phyloP scores from a whole-genome alignment of 2,329 filamentous ascomycete species.

The Aspergillus candidus region DNA sequence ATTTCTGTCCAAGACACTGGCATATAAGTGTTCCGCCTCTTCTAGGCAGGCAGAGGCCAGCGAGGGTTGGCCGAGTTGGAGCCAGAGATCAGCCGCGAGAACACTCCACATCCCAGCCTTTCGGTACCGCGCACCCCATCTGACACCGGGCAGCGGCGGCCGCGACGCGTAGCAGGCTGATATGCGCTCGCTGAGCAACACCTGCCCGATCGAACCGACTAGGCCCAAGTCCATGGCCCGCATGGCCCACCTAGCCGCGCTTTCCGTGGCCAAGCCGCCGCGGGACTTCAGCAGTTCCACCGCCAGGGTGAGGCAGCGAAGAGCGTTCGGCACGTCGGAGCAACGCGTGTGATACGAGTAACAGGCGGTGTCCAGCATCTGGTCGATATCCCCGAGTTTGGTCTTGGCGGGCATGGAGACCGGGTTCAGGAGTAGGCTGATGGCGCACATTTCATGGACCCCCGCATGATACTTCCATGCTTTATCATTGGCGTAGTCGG shows the following conservation, averaged over 20 bases:
- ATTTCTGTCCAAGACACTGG: conserved; percentile 35
- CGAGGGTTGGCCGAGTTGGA: conserved; percentile 66
- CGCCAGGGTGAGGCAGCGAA: conserved; percentile 68
- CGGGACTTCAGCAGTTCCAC: conserved; percentile 78
- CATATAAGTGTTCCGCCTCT: conserved; percentile 56
- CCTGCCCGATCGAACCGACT: conserved; percentile 68
- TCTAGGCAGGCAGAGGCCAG: conserved; percentile 74
- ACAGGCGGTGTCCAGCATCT: conserved; percentile 80
- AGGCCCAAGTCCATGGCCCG: conserved; percentile 73
- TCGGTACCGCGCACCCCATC: conserved; percentile 65
- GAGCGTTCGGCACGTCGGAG: conserved; percentile 68
- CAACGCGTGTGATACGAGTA: conserved; percentile 92
- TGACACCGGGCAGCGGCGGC: conserved; percentile 57
- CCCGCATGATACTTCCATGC: conserved; percentile 95
- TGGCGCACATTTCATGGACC: conserved; percentile 88
- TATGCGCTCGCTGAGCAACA: conserved; percentile 77
- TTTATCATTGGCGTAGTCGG: conserved; percentile 90
- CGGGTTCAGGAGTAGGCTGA: conserved; percentile 74
- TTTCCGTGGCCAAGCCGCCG: conserved; percentile 73
- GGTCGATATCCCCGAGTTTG: conserved; percentile 72
- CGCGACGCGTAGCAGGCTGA: conserved; percentile 77
- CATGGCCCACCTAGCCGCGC: conserved; percentile 78
- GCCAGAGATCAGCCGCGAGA: conserved; percentile 77
- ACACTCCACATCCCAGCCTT: conserved; percentile 90
- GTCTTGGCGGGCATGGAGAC: conserved; percentile 66